Conservation (phyloP, 2,329 filamentous ascomycete species). For the Helotiales sp. region DNA sequence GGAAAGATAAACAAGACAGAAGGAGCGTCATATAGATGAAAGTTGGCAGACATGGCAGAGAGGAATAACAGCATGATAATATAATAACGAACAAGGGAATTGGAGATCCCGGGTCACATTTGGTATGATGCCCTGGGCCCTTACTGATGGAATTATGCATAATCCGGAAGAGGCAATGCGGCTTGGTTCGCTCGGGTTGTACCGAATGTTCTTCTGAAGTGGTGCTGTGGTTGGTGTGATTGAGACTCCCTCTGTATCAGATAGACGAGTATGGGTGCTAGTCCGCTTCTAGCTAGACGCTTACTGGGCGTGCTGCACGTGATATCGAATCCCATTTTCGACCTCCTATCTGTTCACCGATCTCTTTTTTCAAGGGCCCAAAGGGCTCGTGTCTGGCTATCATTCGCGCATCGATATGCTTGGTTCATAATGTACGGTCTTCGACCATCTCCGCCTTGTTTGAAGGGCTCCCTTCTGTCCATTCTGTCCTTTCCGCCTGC, state of each 20-base stretch:
- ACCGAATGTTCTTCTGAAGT: slow-evolving; percentile 2
- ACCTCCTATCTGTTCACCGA: not conserved
- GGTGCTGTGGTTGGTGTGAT: not conserved
- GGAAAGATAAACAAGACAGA: slow-evolving; percentile 13
- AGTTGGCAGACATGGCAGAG: slow-evolving; percentile 13
- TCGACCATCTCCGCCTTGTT: not conserved
- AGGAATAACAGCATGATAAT: slow-evolving; percentile 21
- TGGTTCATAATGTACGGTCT: not conserved
- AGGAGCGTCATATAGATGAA: slow-evolving; percentile 17
- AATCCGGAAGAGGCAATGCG: not conserved
- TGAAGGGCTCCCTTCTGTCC: not conserved
- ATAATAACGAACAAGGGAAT: slow-evolving; percentile 16
- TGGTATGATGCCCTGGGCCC: slow-evolving; percentile 12
- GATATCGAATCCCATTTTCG: not conserved
- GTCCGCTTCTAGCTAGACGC: not conserved
- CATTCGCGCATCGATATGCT: not conserved
- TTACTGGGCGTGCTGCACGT: not conserved
- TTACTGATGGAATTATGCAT: slow-evolving; percentile 9
- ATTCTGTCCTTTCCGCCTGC: not conserved
- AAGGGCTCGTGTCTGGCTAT: not conserved
- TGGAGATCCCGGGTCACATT: slow-evolving; percentile 15
- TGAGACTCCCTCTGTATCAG: slow-evolving; percentile 22
- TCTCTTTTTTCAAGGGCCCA: no score
- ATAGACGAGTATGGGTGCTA: slow-evolving; percentile 11
- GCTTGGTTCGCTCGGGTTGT: not conserved